phyloP scores from a whole-genome alignment of 129 eudicot species.

The Tanacetum coccineum region DNA sequence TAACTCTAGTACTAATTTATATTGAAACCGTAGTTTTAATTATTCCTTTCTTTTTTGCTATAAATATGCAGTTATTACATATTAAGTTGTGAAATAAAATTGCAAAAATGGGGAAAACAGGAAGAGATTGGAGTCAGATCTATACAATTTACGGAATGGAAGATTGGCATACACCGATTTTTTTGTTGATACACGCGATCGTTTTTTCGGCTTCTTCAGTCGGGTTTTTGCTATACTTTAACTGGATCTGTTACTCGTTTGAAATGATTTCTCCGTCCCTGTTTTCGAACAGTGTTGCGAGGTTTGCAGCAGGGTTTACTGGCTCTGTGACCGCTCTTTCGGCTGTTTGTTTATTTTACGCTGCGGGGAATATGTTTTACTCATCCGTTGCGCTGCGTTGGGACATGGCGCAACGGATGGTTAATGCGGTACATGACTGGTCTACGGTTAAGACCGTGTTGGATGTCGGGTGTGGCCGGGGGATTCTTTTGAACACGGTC shows the following conservation, averaged over 20 bases:
- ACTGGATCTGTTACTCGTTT: conserved; percentile 43
- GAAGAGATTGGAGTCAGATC: conserved; percentile 95
- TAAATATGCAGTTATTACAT: conserved; percentile 10
- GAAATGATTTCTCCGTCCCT: conserved; percentile 37
- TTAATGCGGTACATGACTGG: conserved; percentile 70
- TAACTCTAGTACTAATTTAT: too few species aligned
- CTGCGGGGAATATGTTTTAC: conserved; percentile 73
- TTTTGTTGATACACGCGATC: conserved; percentile 60
- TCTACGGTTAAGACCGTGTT: conserved; percentile 67
- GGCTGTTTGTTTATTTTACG: conserved; percentile 74
- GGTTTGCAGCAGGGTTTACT: conserved; percentile 77
- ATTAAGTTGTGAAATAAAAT: conserved; percentile 3
- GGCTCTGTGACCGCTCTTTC: conserved; percentile 82
- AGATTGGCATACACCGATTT: conserved; percentile 72
- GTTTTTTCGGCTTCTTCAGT: conserved; percentile 52
- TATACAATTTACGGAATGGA: conserved; percentile 85
- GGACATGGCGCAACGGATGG: conserved; percentile 83
- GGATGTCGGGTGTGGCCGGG: conserved; percentile 93
- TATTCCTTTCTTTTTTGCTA: neutral
- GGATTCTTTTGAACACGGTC: conserved; percentile 82
- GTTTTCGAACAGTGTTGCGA: conserved; percentile 45
- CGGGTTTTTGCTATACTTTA: conserved; percentile 57
- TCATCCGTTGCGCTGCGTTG: conserved; percentile 78
- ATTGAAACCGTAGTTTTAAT: neutral
- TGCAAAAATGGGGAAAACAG: conserved; percentile 59